Evolutionary conservation across 768 basidiomycete species (phyloP).

Genomic region (Sporobolomyces roseus): DNA sequence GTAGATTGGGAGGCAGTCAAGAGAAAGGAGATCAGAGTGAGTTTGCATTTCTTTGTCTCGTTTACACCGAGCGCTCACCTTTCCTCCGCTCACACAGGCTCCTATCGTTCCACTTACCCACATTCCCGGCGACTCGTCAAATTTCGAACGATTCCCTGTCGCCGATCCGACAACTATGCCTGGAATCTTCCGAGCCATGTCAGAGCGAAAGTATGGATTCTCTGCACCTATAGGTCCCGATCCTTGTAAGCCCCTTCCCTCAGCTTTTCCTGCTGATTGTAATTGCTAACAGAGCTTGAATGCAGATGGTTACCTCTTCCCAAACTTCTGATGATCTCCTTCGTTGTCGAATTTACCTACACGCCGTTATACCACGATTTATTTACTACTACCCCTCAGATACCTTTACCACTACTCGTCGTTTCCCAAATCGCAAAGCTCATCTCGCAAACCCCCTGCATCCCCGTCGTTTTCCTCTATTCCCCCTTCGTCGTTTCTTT

Average conservation of each 20-base stretch:
- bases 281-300: no score
- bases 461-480: no score
- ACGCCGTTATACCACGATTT: no score
- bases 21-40: constrained; percentile 75
- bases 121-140: constrained; percentile 38
- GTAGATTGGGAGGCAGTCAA: constrained; percentile 80
- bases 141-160: constrained; percentile 44
- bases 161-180: constrained; percentile 35
- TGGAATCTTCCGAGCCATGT: constrained; percentile 39
- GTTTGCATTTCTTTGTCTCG: constrained; percentile 43
- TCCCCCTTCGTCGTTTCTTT: no score
- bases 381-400: no score
- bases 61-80: background rate
- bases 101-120: constrained; percentile 65
- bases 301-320: constrained; percentile 38
- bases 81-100: constrained; percentile 55
- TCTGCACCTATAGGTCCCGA: constrained; percentile 25
- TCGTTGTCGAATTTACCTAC: no score
- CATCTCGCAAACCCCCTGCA: no score
- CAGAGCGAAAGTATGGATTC: constrained; percentile 32
- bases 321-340: constrained; percentile 38
- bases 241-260: constrained; percentile 14
- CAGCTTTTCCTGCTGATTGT: background rate
- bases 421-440: no score
- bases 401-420: no score